Base-by-base conservation (phyloP, 352 stramenopile genomes). In the Peronospora destructor region DNA sequence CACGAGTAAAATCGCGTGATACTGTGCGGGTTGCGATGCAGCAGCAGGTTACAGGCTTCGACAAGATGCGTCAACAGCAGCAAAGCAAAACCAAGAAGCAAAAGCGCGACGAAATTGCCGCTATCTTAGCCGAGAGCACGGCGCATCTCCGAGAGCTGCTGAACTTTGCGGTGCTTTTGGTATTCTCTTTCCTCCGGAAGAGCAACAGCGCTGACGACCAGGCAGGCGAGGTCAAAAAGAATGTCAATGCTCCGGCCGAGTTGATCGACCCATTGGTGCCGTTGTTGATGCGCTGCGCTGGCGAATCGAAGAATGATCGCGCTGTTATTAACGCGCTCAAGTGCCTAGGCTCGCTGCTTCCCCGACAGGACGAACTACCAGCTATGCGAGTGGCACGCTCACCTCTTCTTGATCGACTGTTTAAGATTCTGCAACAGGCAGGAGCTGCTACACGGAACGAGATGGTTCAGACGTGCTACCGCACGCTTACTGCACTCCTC, bases 401-500 rank as follows among this genome's bases (percentile, higher is more conserved):
- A 21, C 66, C 84, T 25, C 67, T 98, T 13, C 85, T 95, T 23
- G 76, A 93, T 50, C 83, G 89, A n/a, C 73, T 97, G 16, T 89
- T 98, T 51, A 87, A 96, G 64, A 96, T 95, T 54, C 54, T 92
- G 40, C 75, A 87, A 39, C 89, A 94, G 47, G 77, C 88, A 35
- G 89, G 87, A 45, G 81, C 84, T 30, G 93, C 91, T 30, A 95
- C 87, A 38, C 84, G 93, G 38, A 95, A 95, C 54, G 95, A 98
- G 54, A 89, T 98, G 71, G 89, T 96, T 17, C 95, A 98, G 73
- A 90, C 87, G 6, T 97, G 93, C 58, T 98, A 98, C 59, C 91
- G 85, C 46, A 89, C 87, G 25, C 74, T 98, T 5, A 96, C 91
- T 13, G 64, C 95, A 9, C 66, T 98, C 0, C 69, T 98, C 13